These are phyloP conservation scores for Antitrichia curtipendula DNA, from an alignment of 225 moss, liverwort and hornwort species.

Conservation along the genomic window DNA sequence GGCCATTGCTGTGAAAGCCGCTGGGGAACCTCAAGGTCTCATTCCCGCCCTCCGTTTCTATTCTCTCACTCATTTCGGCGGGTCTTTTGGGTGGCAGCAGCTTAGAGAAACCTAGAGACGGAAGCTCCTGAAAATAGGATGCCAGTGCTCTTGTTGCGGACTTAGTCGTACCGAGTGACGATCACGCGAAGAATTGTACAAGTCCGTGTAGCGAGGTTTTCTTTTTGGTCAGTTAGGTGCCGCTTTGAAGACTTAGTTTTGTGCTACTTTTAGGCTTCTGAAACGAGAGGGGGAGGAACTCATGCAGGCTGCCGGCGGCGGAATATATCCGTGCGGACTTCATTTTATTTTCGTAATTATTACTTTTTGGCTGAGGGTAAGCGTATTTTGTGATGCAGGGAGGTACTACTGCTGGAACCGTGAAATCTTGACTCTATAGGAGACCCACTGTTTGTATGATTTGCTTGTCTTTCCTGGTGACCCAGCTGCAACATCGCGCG, in stretches of 20 bases:
- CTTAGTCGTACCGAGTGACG: background rate
- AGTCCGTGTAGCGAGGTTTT: background rate
- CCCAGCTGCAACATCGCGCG: constrained; percentile 35
- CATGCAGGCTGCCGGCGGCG: constrained; percentile 10
- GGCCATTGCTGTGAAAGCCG: constrained; percentile 4
- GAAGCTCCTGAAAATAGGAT: background rate
- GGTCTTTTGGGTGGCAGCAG: background rate
- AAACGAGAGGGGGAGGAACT: background rate
- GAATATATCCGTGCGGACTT: background rate
- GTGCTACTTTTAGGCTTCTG: background rate
- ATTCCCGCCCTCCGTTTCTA: background rate
- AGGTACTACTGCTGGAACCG: background rate
- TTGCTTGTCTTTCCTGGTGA: constrained; percentile 25
- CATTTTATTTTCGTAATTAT: background rate
- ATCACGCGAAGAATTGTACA: background rate
- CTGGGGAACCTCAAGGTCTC: background rate
- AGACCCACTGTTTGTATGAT: constrained; percentile 32
- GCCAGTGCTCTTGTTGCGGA: background rate
- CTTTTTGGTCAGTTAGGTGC: background rate
- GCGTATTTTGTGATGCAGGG: background rate
- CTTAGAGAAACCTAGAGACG: background rate
- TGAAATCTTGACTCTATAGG: background rate
- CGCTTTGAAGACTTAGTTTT: background rate
- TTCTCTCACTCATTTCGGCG: background rate
- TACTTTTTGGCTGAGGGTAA: background rate